Evolutionary conservation across 192 early-diverging fungal genomes (phyloP).

Genomic region (Oehlia diaphana): DNA sequence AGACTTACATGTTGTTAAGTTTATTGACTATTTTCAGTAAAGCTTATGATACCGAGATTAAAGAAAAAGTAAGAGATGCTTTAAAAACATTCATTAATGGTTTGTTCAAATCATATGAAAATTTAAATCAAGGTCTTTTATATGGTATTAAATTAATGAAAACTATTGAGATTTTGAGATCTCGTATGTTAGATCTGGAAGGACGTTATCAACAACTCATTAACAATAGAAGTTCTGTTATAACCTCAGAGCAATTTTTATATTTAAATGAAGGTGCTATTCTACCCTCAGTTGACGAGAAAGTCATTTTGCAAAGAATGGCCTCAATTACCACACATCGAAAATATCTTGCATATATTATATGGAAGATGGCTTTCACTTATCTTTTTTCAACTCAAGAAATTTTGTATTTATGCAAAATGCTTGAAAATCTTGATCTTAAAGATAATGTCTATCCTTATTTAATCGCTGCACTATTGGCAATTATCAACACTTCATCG

Average conservation of each 20-base stretch:
- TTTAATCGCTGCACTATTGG: slow-evolving; percentile 39
- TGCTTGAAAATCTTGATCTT: slow-evolving; percentile 38
- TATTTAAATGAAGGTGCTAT: not conserved
- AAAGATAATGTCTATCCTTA: slow-evolving; percentile 35
- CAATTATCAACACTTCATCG: slow-evolving; percentile 42
- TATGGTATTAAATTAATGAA: too few species aligned
- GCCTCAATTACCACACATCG: slow-evolving; percentile 43
- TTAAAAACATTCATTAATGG: not conserved
- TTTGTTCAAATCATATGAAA: not conserved
- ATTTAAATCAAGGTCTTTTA: not conserved
- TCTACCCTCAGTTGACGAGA: slow-evolving; percentile 34
- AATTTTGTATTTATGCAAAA: slow-evolving; percentile 37
- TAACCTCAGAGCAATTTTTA: not conserved
- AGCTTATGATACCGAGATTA: slow-evolving; percentile 45
- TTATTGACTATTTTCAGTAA: slow-evolving; percentile 57
- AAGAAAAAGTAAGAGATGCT: slow-evolving; percentile 21
- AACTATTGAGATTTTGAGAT: too few species aligned
- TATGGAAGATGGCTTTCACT: slow-evolving; percentile 45
- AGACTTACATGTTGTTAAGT: slow-evolving; percentile 57
- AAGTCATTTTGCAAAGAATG: slow-evolving; percentile 44
- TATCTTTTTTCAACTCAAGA: slow-evolving; percentile 38
- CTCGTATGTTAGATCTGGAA: too few species aligned
- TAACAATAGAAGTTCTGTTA: not conserved
- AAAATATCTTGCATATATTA: slow-evolving; percentile 39
- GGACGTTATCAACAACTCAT: not conserved